Evolutionary conservation across 495 filamentous ascomycete genomes (phyloP).

Genomic region (Penicillium crystallinum): DNA sequence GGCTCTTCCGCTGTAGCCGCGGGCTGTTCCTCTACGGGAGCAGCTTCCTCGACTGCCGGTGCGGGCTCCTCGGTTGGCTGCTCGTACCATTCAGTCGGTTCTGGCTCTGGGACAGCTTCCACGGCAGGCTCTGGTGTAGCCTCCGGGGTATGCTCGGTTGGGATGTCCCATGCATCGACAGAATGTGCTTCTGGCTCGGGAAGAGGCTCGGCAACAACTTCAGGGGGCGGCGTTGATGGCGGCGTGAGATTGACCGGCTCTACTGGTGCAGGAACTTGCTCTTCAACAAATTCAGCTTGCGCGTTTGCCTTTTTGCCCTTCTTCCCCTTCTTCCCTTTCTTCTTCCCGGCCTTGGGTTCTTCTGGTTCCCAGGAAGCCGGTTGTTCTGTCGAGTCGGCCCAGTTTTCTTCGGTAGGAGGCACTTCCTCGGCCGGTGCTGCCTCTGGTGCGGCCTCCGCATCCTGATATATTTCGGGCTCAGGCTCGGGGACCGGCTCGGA

Average conservation of each 20-base stretch:
- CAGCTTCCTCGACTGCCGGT: background rate
- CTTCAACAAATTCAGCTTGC: constrained; percentile 7
- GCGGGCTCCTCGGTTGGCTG: background rate
- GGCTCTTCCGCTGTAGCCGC: background rate
- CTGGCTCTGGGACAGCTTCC: background rate
- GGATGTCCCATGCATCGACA: background rate
- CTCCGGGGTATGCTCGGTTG: background rate
- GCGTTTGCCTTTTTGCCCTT: constrained; percentile 28
- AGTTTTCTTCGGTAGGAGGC: background rate
- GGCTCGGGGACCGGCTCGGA: background rate
- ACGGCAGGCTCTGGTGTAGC: background rate
- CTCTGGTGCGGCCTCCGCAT: constrained; percentile 1
- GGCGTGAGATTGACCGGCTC: constrained; percentile 34
- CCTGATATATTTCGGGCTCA: constrained; percentile 1
- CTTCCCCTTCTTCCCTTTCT: constrained; percentile 24
- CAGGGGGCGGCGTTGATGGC: constrained; percentile 35
- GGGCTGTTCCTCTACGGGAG: background rate
- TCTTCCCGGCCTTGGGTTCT: constrained; percentile 3
- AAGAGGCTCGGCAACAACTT: background rate
- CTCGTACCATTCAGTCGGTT: background rate
- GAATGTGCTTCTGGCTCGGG: background rate
- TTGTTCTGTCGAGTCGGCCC: background rate
- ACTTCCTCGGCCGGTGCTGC: background rate
- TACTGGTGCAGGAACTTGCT: constrained; percentile 7
- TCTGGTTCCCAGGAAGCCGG: constrained; percentile 7